phyloP scores from a whole-genome alignment of 345 rosid species.

The Camelina hispida region DNA sequence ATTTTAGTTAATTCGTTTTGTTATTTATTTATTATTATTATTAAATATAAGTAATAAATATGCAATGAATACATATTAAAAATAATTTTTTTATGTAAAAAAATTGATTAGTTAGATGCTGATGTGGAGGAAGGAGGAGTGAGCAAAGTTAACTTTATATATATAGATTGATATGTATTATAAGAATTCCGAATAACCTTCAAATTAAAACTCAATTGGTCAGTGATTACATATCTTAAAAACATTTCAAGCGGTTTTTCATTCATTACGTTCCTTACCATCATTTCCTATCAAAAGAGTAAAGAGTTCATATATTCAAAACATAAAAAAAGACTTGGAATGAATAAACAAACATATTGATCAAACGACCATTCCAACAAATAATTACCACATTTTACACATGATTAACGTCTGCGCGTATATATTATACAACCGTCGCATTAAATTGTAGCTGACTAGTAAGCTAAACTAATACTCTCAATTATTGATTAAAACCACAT shows the following conservation, averaged over 20 bases:
- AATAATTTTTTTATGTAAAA: too few species aligned
- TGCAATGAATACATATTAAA: too few species aligned
- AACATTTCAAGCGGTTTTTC: constrained; percentile 3
- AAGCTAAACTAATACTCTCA: background rate
- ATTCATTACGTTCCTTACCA: background rate
- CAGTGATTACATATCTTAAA: background rate
- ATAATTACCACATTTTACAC: background rate
- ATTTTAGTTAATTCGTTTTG: too few species aligned
- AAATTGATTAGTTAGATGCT: too few species aligned
- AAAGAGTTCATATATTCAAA: background rate
- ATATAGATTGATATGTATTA: constrained; percentile 21
- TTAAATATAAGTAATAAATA: too few species aligned
- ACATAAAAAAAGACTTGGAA: background rate
- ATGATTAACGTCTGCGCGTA: background rate
- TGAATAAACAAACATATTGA: background rate
- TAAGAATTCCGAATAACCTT: constrained; percentile 30
- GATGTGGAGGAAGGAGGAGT: too few species aligned
- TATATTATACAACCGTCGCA: background rate
- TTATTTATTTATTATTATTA: too few species aligned
- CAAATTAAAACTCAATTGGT: background rate
- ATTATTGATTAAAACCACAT: background rate
- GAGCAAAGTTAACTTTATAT: too few species aligned
- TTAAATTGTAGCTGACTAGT: background rate
- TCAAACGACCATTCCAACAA: background rate
- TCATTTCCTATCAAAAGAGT: background rate